These are phyloP conservation scores for Tetrastigma voinierianum DNA, from an alignment of 164 flowering plant genomes.

Conservation along the genomic window DNA sequence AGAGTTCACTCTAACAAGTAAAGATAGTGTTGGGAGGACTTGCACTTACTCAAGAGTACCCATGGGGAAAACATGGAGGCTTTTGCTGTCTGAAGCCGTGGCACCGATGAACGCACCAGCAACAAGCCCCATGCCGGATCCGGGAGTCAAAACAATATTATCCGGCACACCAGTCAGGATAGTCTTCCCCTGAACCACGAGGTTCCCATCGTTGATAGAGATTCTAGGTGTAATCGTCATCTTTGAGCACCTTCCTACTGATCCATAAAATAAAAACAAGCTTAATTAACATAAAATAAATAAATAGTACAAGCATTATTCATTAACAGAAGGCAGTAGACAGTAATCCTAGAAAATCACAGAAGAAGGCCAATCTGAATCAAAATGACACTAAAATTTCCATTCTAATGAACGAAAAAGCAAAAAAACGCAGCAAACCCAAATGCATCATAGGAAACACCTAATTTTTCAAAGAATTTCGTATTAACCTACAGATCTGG, in stretches of 20 bases:
- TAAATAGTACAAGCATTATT: not conserved
- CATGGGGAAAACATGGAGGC: constrained; percentile 85
- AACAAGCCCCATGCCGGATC: constrained; percentile 55
- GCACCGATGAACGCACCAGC: constrained; percentile 83
- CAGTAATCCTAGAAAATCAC: too few species aligned
- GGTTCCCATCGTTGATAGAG: constrained; percentile 68
- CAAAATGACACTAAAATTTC: too few species aligned
- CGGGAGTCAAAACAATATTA: constrained; percentile 77
- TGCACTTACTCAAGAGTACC: constrained; percentile 75
- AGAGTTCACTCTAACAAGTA: too few species aligned
- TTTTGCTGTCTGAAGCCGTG: constrained; percentile 58
- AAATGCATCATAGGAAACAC: too few species aligned
- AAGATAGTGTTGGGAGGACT: too few species aligned
- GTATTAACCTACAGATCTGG: too few species aligned
- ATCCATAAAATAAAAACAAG: constrained; percentile 5
- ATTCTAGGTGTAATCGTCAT: constrained; percentile 90
- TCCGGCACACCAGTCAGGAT: constrained; percentile 77
- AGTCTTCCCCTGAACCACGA: constrained; percentile 92
- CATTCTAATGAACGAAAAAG: too few species aligned
- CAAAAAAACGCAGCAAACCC: too few species aligned
- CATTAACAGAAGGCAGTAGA: too few species aligned
- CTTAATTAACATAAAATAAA: not conserved
- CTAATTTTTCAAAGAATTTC: too few species aligned
- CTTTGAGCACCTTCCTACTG: constrained; percentile 21
- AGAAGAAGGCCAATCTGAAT: too few species aligned